Evolutionary conservation across 495 filamentous ascomycete genomes (phyloP), one percentile per base, ranked within the genome.

Genomic region (Tuber melanosporum): DNA sequence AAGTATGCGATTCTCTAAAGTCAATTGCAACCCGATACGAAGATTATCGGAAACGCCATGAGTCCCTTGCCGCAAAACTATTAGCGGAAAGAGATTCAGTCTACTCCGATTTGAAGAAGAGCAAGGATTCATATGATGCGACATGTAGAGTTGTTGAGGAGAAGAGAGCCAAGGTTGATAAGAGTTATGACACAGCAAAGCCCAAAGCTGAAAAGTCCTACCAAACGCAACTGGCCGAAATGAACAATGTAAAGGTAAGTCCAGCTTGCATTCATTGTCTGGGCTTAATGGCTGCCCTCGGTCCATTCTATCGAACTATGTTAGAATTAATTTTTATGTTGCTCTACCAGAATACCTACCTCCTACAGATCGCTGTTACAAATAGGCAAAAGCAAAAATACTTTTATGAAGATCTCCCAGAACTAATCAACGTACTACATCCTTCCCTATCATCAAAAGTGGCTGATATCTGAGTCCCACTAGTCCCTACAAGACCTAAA

Each of bases 371-470:
- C 86, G 95, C 95, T 83, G 92, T 97, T 69, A 94, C 95, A 52
- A 99, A 99, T 85, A 94, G 93, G 84, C 90, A 97, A 82, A 98
- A 98, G 86, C 93, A 97, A 84, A 93, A 90, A 83, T 98, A 98
- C 85, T 99, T 94, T 81, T 90, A 98, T 83, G 94, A 98, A 87
- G 98, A 98, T 84, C 88, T 99, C 36, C 95, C 95, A 6, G 95
- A 98, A 76, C 83, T 99, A 46, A 86, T 99, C 80, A 93, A 99
- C 86, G 94, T 95, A 87, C 78, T 86, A 57, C 17, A 47, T 47
- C 14, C 39, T 22, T 43, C 32, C 70, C 41, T 42, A 42, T 10
- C 45, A 57, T 41, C n/a, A 46, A 42, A 10, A 70, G n/a, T 73
- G 71, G 20, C 3, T 49, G n/a, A 6, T 75, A 49, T 66, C 83